A percentile compares a stretch with the other conserved stretches of the same genome.
These are phyloP conservation scores for Collybiopsis luxurians DNA, from an alignment of 768 basidiomycete genomes.

Conservation along the genomic window DNA sequence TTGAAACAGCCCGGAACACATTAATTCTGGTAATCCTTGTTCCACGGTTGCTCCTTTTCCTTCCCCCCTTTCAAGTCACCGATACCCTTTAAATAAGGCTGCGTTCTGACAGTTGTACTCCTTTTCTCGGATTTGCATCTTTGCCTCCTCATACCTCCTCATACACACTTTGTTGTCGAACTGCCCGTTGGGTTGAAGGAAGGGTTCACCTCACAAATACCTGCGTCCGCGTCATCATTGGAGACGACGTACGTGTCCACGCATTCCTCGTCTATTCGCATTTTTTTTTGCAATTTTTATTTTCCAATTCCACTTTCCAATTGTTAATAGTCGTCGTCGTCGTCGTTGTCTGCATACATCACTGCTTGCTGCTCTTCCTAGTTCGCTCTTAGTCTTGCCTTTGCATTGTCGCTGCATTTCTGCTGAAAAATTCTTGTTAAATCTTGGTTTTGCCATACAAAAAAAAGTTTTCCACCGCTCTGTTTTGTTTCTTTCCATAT, in stretches of 20 bases:
- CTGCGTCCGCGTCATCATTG: neutral
- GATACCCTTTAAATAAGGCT: neutral
- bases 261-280: neutral
- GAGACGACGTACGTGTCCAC: slow-evolving; percentile 1
- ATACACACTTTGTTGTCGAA: no score
- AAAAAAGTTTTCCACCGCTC: neutral
- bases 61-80: neutral
- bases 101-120: neutral
- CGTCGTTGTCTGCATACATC: slow-evolving; percentile 6
- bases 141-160: neutral
- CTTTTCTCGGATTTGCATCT: neutral
- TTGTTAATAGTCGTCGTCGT: slow-evolving; percentile 1
- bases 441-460: neutral
- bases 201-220: neutral
- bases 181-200: neutral
- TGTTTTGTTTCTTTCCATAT: neutral
- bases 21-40: neutral
- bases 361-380: neutral
- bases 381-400: neutral
- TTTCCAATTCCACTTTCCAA: no score
- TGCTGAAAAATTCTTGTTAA: neutral
- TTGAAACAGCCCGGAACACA: neutral
- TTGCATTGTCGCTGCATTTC: slow-evolving; percentile 2
- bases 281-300: neutral
- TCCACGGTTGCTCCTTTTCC: neutral